These are phyloP conservation scores for Casaregolazyma lundiana DNA, from an alignment of 1,139 yeast genomes.

Conservation along the genomic window DNA sequence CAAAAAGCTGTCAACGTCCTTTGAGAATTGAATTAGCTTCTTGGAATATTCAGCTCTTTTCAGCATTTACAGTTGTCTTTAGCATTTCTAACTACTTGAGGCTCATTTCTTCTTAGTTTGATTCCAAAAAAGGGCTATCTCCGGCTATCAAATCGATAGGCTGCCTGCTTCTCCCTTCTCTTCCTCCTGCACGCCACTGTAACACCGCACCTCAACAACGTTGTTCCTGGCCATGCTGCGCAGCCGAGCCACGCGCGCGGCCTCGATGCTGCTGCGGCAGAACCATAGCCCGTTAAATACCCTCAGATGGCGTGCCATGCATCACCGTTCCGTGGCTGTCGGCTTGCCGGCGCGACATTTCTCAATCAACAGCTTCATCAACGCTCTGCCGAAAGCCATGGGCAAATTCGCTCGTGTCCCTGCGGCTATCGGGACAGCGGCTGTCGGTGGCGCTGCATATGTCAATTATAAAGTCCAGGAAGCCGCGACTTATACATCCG, in stretches of 20 bases:
- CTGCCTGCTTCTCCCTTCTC: neutral
- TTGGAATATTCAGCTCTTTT: no score
- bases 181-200: no score
- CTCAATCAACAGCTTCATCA: constrained; percentile 17
- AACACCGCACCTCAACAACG: constrained; percentile 5
- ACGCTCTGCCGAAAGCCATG: constrained; percentile 42
- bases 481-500: constrained; percentile 67
- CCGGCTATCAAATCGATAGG: no score
- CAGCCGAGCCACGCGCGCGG: constrained; percentile 4
- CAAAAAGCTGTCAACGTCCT: neutral
- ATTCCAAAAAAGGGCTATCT: no score
- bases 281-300: constrained; percentile 4
- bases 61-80: no score
- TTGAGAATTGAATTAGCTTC: no score
- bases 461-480: constrained; percentile 88
- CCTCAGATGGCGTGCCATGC: constrained; percentile 5
- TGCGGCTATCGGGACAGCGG: constrained; percentile 81
- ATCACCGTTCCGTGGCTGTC: neutral
- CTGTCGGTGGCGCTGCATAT: constrained; percentile 93
- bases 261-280: constrained; percentile 6
- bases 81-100: no score
- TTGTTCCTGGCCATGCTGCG: neutral
- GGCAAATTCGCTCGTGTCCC: constrained; percentile 52
- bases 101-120: no score
- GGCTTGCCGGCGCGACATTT: constrained; percentile 6